These are phyloP conservation scores for Ganoderma multipileum DNA, from an alignment of 1,284 basidiomycete genomes.

Conservation along the genomic window DNA sequence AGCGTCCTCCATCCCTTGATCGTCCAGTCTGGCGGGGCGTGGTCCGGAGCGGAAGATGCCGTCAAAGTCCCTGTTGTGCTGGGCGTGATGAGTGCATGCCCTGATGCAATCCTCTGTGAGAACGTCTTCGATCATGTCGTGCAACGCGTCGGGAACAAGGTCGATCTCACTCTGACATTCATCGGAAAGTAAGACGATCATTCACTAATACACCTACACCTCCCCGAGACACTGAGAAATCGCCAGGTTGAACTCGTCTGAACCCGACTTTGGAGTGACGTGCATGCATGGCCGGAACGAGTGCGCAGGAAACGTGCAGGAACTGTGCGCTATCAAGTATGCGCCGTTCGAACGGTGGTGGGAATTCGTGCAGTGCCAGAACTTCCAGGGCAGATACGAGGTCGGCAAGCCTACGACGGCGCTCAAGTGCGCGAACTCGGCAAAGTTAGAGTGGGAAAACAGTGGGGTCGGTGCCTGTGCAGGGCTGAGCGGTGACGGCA, in stretches of 20 bases:
- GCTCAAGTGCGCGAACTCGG: slow-evolving; percentile 66
- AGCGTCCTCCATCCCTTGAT: slow-evolving; percentile 24
- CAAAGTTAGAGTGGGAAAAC: slow-evolving; percentile 73
- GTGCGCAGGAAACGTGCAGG: slow-evolving; percentile 88
- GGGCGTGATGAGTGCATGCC: slow-evolving; percentile 82
- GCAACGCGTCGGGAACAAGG: slow-evolving; percentile 64
- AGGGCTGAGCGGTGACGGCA: slow-evolving; percentile 62
- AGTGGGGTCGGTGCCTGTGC: slow-evolving; percentile 66
- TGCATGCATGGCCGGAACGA: slow-evolving; percentile 84
- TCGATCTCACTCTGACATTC: slow-evolving; percentile 76
- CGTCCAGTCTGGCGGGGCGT: slow-evolving; percentile 34
- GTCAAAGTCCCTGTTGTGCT: slow-evolving; percentile 62
- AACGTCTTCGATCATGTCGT: slow-evolving; percentile 78
- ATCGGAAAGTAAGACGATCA: slow-evolving; percentile 69
- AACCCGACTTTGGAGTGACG: slow-evolving; percentile 71
- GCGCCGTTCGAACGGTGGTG: slow-evolving; percentile 66
- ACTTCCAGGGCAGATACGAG: slow-evolving; percentile 67
- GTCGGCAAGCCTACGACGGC: slow-evolving; percentile 76
- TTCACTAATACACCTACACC: neutral
- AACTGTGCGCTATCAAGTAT: slow-evolving; percentile 78
- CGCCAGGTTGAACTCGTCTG: slow-evolving; percentile 67
- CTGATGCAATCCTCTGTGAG: slow-evolving; percentile 83
- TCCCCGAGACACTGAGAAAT: neutral
- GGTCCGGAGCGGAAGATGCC: slow-evolving; percentile 35
- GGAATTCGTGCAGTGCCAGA: slow-evolving; percentile 79